Percentiles rank a stretch among this genome's conserved stretches.
These are phyloP conservation scores for Ophiocytium majus DNA, from an alignment of 352 stramenopile species.

Conservation along the genomic window DNA sequence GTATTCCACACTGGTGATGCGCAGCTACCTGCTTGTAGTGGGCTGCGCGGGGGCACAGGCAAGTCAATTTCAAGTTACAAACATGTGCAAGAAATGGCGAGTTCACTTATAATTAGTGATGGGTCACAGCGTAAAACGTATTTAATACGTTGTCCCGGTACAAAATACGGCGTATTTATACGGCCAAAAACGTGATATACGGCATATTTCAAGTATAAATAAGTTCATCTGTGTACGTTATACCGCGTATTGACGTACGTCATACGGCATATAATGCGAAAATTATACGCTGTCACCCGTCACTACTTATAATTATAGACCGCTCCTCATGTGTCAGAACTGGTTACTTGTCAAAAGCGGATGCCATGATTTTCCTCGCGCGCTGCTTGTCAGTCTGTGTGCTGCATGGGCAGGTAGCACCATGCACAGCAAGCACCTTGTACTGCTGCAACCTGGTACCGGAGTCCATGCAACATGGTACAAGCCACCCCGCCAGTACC, in stretches of 20 bases:
- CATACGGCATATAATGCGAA: too few relatives aligned
- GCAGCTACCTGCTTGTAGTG: conserved; percentile 56
- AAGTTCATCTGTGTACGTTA: neutral
- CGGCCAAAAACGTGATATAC: neutral
- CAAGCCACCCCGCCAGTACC: neutral
- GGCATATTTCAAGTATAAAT: neutral
- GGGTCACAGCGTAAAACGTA: neutral
- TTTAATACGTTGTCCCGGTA: neutral
- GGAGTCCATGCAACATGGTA: neutral
- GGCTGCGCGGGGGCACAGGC: conserved; percentile 55
- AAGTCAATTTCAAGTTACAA: conserved; percentile 1
- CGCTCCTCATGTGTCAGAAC: too few relatives aligned
- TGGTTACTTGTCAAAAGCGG: too few relatives aligned
- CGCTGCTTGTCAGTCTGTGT: too few relatives aligned
- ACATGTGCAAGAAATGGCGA: neutral
- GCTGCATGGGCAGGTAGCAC: too few relatives aligned
- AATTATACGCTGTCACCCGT: too few relatives aligned
- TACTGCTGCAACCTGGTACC: too few relatives aligned
- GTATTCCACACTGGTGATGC: conserved; percentile 56
- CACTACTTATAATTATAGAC: too few relatives aligned
- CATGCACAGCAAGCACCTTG: too few relatives aligned
- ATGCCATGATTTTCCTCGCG: too few relatives aligned
- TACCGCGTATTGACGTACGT: too few relatives aligned
- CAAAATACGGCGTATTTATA: neutral
- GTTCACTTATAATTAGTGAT: neutral